Conservation (phyloP, 2,329 filamentous ascomycete species). For the Neopestalotiopsis sp. region DNA sequence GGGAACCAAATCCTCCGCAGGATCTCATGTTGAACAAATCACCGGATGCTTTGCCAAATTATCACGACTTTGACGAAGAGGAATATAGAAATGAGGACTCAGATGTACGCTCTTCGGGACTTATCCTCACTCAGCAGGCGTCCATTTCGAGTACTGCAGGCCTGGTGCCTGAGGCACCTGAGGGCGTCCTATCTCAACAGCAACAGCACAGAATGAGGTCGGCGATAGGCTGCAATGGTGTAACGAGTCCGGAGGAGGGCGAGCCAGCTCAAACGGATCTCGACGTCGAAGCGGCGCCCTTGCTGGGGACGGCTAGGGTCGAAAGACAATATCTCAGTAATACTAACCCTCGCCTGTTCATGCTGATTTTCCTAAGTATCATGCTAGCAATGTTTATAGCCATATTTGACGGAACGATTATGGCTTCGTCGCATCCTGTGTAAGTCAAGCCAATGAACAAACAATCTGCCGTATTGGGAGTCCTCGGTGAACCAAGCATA, state of each 20-base stretch:
- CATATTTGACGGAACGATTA: slow-evolving; percentile 78
- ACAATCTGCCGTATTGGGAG: background rate
- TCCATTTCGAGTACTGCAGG: background rate
- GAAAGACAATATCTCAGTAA: slow-evolving; percentile 45
- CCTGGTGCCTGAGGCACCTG: background rate
- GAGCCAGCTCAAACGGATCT: background rate
- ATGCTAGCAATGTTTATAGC: slow-evolving; percentile 62
- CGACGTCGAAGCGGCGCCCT: slow-evolving; percentile 5
- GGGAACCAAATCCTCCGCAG: background rate
- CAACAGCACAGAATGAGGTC: background rate
- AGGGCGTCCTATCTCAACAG: background rate
- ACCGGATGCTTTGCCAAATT: background rate
- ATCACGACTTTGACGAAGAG: background rate
- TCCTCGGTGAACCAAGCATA: background rate
- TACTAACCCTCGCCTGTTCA: slow-evolving; percentile 58
- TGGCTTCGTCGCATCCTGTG: slow-evolving; percentile 81
- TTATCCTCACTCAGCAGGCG: background rate
- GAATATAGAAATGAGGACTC: background rate
- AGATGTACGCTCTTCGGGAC: background rate
- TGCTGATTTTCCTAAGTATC: slow-evolving; percentile 65
- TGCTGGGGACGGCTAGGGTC: slow-evolving; percentile 18
- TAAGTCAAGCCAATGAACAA: background rate
- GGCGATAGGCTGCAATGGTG: background rate
- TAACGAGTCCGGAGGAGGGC: background rate
- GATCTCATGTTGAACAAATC: background rate